phyloP scores from a whole-genome alignment of 2,329 filamentous ascomycete genomes.

The Botrytis squamosa region DNA sequence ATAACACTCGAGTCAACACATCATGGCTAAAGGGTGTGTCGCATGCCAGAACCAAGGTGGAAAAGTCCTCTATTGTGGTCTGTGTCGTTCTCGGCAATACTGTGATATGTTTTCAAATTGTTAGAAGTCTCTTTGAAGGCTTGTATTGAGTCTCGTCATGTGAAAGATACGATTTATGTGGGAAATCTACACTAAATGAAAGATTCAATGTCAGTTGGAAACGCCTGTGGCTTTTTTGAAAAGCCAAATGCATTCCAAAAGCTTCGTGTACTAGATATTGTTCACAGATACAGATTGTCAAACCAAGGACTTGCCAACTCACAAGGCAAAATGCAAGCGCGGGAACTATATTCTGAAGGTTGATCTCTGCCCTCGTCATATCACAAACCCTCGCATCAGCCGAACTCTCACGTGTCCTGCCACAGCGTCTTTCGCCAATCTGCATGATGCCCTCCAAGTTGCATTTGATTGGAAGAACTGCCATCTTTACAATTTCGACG shows the following conservation, averaged over 20 bases:
- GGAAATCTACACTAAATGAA: neutral
- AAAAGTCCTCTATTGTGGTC: neutral
- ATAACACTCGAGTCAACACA: neutral
- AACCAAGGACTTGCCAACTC: neutral
- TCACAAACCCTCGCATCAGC: slow-evolving; percentile 22
- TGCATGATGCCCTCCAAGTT: slow-evolving; percentile 21
- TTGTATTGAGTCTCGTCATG: too few relatives aligned
- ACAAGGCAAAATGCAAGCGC: neutral
- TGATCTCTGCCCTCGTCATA: slow-evolving; percentile 17
- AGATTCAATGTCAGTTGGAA: neutral
- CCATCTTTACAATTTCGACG: slow-evolving; percentile 18
- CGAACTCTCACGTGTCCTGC: slow-evolving; percentile 26
- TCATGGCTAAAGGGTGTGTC: neutral
- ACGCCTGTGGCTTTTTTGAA: too few relatives aligned
- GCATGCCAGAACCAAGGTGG: neutral
- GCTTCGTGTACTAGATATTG: neutral
- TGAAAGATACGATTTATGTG: neutral
- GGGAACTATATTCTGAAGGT: slow-evolving; percentile 23
- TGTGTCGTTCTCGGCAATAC: neutral
- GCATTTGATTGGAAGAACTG: slow-evolving; percentile 20
- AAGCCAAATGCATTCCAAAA: neutral
- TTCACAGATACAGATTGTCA: neutral
- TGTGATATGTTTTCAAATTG: neutral
- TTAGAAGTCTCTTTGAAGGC: neutral
- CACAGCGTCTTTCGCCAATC: slow-evolving; percentile 15